Conservation (phyloP, 257 asterid species). For the Rhazya stricta region DNA sequence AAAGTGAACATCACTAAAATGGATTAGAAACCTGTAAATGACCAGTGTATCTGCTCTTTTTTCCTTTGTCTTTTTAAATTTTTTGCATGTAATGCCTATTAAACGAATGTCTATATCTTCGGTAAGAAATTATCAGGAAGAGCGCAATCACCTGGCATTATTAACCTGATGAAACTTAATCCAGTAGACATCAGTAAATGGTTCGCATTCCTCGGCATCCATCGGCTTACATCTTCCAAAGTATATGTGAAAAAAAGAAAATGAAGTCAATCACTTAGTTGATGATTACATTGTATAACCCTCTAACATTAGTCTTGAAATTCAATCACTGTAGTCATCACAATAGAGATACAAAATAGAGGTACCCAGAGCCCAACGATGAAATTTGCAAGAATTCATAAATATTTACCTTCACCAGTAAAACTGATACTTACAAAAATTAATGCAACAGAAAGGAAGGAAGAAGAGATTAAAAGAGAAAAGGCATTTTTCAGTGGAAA, state of each 20-base stretch:
- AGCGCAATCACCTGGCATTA: slow-evolving; percentile 59
- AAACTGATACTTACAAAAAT: too few relatives aligned
- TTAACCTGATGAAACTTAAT: slow-evolving; percentile 60
- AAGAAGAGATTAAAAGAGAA: too few relatives aligned
- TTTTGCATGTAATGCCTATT: background rate
- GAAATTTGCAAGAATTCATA: too few relatives aligned
- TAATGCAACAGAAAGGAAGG: too few relatives aligned
- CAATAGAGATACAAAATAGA: background rate
- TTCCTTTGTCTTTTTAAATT: too few relatives aligned
- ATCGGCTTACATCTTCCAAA: slow-evolving; percentile 74
- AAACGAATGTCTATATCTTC: too few relatives aligned
- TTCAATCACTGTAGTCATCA: background rate
- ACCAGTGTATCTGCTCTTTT: background rate
- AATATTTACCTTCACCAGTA: too few relatives aligned
- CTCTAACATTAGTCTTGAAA: too few relatives aligned
- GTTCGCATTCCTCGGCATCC: slow-evolving; percentile 89
- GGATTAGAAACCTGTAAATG: background rate
- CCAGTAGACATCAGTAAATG: slow-evolving; percentile 80
- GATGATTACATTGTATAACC: background rate
- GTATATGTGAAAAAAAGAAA: too few relatives aligned
- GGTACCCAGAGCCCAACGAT: too few relatives aligned
- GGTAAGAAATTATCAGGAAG: background rate
- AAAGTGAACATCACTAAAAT: background rate
- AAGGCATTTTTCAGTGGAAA: too few relatives aligned
- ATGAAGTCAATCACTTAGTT: too few relatives aligned